Conservation (phyloP, 179 eudicot genomes). For the Carnegiea gigantea region DNA sequence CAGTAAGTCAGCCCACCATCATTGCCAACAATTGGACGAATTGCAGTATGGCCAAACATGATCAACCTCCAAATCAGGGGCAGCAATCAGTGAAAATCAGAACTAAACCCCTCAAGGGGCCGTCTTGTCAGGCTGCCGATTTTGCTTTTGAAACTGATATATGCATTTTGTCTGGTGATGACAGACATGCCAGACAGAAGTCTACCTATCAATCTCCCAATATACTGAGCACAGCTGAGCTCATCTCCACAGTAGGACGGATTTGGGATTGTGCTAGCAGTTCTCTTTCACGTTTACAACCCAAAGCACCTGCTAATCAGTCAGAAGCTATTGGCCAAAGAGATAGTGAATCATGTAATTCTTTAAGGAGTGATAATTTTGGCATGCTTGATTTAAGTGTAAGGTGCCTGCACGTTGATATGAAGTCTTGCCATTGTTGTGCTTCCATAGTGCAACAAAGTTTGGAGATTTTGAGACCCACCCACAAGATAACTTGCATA, state of each 20-base stretch:
- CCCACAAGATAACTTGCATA: slow-evolving; percentile 33
- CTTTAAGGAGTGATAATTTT: slow-evolving; percentile 27
- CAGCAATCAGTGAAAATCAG: slow-evolving; percentile 54
- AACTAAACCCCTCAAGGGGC: slow-evolving; percentile 45
- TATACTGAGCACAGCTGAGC: slow-evolving; percentile 61
- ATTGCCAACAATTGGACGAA: slow-evolving; percentile 17
- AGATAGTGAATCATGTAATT: slow-evolving; percentile 28
- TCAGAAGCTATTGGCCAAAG: slow-evolving; percentile 25
- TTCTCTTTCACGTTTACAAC: slow-evolving; percentile 52
- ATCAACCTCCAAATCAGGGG: slow-evolving; percentile 36
- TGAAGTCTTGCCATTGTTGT: slow-evolving; percentile 25
- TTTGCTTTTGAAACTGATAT: slow-evolving; percentile 31
- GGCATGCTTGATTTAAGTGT: slow-evolving; percentile 25
- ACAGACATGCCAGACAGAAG: slow-evolving; percentile 23
- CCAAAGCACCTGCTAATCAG: slow-evolving; percentile 33
- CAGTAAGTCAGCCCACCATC: not conserved
- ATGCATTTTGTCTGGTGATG: slow-evolving; percentile 30
- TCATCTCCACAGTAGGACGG: slow-evolving; percentile 61
- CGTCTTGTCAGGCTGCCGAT: slow-evolving; percentile 47
- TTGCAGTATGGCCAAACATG: slow-evolving; percentile 46
- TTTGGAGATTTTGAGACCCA: slow-evolving; percentile 29
- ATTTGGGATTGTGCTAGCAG: slow-evolving; percentile 61
- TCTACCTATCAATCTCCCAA: slow-evolving; percentile 38
- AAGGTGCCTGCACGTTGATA: slow-evolving; percentile 28
- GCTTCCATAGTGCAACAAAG: slow-evolving; percentile 32